phyloP scores from a whole-genome alignment of 805 yeast genomes.

The Zygosaccharomyces pseudorouxii region DNA sequence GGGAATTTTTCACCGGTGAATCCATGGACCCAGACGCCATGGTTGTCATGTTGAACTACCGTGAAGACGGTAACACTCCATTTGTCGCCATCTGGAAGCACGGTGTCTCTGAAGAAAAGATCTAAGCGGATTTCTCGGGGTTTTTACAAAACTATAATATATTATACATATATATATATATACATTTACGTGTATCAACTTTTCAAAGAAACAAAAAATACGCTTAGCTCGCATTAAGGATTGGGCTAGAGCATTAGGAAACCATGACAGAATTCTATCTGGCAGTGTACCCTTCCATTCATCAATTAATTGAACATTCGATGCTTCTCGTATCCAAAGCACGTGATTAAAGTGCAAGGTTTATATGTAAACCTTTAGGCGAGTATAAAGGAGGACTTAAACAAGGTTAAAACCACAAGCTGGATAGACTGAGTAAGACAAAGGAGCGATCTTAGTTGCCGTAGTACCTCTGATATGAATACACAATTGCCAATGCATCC shows the following conservation, averaged over 20 bases:
- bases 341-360: neutral
- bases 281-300: neutral
- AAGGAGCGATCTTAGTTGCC: neutral
- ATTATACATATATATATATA: neutral
- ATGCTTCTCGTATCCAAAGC: neutral
- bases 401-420: neutral
- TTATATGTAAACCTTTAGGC: neutral
- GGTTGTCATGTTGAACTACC: slow-evolving; percentile 97
- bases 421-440: neutral
- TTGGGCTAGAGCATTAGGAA: neutral
- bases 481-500: slow-evolving; percentile 18
- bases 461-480: slow-evolving; percentile 7
- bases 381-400: neutral
- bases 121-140: slow-evolving; percentile 46
- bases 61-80: slow-evolving; percentile 99
- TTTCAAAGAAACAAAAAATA: neutral
- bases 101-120: slow-evolving; percentile 86
- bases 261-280: too few relatives aligned
- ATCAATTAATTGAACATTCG: neutral
- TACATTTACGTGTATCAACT: neutral
- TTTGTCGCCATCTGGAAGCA: slow-evolving; percentile 98
- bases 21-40: slow-evolving; percentile 99
- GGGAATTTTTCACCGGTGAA: slow-evolving; percentile 99
- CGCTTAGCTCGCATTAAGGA: too few relatives aligned
- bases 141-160: neutral